phyloP scores from a whole-genome alignment of 176 grass and related monocot species.

The Areca catechu region DNA sequence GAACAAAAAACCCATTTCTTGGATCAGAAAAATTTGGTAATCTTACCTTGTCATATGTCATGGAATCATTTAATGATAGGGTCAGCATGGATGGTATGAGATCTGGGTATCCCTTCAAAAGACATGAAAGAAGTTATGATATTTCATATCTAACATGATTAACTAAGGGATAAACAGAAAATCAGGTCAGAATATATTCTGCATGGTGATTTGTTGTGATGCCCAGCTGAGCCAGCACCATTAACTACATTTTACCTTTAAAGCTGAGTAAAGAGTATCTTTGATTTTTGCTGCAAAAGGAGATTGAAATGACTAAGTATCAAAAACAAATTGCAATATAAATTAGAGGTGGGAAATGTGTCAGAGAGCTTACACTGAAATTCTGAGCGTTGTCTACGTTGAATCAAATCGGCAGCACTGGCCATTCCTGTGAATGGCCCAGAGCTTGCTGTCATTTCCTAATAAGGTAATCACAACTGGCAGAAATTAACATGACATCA shows the following conservation, averaged over 20 bases:
- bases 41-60: constrained; percentile 91
- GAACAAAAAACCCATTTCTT: neutral
- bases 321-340: constrained; percentile 7
- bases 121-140: neutral
- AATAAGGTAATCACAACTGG: constrained; percentile 8
- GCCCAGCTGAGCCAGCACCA: neutral
- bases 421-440: constrained; percentile 40
- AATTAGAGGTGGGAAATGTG: neutral
- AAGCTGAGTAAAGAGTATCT: constrained; percentile 42
- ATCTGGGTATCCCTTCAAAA: constrained; percentile 64
- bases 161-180: too few relatives aligned
- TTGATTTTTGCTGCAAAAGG: constrained; percentile 58
- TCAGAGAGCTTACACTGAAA: constrained; percentile 72
- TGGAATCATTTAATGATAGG: constrained; percentile 80
- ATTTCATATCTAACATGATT: too few relatives aligned
- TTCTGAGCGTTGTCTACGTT: constrained; percentile 76
- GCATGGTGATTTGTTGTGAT: neutral
- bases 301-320: neutral
- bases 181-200: too few relatives aligned
- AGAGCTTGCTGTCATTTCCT: constrained; percentile 52
- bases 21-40: constrained; percentile 7
- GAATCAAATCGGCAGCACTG: constrained; percentile 79
- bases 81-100: constrained; percentile 62
- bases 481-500: constrained; percentile 8
- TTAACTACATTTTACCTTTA: constrained; percentile 45